phyloP scores from a whole-genome alignment of 2,329 filamentous ascomycete genomes.

The Triangularia verruculosa region DNA sequence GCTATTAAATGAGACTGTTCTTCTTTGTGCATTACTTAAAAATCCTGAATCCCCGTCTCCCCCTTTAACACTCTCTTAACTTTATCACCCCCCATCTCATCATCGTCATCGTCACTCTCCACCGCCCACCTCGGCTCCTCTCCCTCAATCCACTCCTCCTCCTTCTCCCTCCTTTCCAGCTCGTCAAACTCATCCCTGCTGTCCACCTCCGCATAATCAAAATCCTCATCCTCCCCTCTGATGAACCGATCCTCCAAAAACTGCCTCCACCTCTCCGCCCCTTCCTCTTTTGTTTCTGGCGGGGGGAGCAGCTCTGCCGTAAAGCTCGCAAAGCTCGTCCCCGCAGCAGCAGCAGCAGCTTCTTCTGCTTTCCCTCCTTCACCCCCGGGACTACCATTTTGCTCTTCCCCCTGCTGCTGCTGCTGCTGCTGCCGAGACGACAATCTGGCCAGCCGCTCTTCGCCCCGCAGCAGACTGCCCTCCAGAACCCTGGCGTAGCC shows the following conservation, averaged over 20 bases:
- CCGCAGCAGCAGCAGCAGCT: too few relatives aligned
- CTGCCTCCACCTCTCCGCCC: conserved; percentile 64
- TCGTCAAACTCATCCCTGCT: background rate
- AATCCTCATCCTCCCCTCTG: conserved; percentile 47
- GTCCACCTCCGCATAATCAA: background rate
- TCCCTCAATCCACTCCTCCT: conserved; percentile 7
- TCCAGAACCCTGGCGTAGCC: conserved; percentile 79
- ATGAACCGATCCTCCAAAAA: conserved; percentile 75
- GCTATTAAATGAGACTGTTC: too few relatives aligned
- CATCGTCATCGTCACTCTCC: background rate
- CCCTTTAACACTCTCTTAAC: background rate
- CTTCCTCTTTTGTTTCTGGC: conserved; percentile 61
- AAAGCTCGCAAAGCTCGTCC: background rate
- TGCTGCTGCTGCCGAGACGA: background rate
- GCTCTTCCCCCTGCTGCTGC: background rate
- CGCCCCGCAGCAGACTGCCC: conserved; percentile 71
- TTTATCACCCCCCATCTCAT: background rate
- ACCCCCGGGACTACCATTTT: background rate
- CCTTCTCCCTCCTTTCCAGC: background rate
- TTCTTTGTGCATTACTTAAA: too few relatives aligned
- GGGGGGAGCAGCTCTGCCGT: conserved; percentile 45
- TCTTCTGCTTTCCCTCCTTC: background rate
- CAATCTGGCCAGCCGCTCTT: conserved; percentile 60
- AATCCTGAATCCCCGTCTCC: conserved; percentile 7
- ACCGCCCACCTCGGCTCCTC: background rate